Conservation (phyloP, 2,329 filamentous ascomycete genomes). For the Huntiella omanensis region DNA sequence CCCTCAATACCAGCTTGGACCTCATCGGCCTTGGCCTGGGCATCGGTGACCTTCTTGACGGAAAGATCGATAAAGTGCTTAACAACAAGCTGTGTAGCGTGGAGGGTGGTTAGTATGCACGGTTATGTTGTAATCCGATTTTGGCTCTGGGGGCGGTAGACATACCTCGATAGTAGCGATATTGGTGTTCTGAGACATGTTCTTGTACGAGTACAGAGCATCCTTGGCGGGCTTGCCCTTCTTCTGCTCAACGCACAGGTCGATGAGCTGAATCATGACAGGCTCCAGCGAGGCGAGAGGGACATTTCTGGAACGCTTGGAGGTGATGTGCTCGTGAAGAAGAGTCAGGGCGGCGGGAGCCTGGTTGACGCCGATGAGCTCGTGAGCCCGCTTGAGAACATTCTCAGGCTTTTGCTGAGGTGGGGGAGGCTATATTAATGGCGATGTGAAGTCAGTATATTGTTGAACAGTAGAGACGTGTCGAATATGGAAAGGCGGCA, state of each 20-base stretch:
- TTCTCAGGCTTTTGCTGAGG: conserved; percentile 97
- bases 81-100: conserved; percentile 50
- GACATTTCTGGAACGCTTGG: conserved; percentile 92
- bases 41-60: conserved; percentile 86
- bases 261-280: conserved; percentile 94
- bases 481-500: not conserved
- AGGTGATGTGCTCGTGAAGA: conserved; percentile 97
- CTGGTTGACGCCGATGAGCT: conserved; percentile 96
- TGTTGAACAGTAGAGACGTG: not conserved
- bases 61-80: conserved; percentile 97
- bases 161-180: conserved; percentile 79
- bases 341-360: conserved; percentile 78
- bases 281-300: conserved; percentile 92
- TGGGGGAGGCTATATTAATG: conserved; percentile 56
- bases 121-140: not conserved
- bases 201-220: conserved; percentile 98
- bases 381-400: conserved; percentile 93
- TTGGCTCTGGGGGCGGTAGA: not conserved
- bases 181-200: conserved; percentile 97
- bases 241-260: conserved; percentile 89
- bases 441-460: too few relatives aligned
- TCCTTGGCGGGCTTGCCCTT: conserved; percentile 98
- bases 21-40: conserved; percentile 89
- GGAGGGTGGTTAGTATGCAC: not conserved
- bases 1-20: conserved; percentile 77